Conservation (phyloP, 139 green algal species). For the Zygnema cylindricum region DNA sequence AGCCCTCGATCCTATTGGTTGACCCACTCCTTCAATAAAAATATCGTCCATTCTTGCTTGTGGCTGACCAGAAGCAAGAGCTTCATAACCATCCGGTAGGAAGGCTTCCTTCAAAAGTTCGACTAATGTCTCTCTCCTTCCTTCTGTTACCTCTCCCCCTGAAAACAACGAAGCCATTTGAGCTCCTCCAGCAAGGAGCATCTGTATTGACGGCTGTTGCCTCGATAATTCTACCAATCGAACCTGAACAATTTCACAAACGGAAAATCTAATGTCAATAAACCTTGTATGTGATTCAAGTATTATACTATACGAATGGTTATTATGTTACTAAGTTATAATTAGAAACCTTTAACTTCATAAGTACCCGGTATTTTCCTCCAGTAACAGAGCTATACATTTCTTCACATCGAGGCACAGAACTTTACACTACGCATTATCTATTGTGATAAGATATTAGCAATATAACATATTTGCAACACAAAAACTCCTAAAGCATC, state of each 20-base stretch:
- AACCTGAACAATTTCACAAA: constrained; percentile 14
- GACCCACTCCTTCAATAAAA: background rate
- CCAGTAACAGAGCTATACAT: background rate
- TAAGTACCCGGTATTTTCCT: no score
- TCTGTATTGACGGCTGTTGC: constrained; percentile 10
- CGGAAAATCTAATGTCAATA: background rate
- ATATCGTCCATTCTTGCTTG: constrained; percentile 20
- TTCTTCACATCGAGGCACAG: background rate
- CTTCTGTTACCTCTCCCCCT: background rate
- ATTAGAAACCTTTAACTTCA: background rate
- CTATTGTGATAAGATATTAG: no score
- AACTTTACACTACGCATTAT: background rate
- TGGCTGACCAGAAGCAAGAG: background rate
- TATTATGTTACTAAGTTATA: background rate
- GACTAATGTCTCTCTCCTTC: background rate
- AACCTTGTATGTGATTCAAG: background rate
- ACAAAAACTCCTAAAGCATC: no score
- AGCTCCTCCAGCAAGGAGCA: constrained; percentile 3
- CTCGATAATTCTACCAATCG: constrained; percentile 12
- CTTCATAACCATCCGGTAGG: background rate
- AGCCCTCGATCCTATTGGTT: background rate
- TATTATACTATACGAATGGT: background rate
- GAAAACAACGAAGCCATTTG: background rate
- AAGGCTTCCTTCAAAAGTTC: background rate
- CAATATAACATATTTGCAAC: no score